phyloP scores from a whole-genome alignment of 305 asterid genomes.

The Fraxinus sp. region DNA sequence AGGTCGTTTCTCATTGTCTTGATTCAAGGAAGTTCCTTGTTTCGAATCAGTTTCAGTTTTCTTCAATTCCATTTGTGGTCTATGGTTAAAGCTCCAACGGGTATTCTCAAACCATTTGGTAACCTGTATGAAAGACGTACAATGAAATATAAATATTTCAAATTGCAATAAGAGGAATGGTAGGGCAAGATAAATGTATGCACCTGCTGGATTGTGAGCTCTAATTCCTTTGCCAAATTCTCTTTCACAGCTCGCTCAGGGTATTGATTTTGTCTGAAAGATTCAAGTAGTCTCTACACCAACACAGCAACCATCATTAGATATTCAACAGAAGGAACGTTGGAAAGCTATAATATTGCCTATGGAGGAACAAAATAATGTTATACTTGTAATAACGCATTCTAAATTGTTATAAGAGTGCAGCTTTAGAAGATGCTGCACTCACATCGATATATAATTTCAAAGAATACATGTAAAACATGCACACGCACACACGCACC shows the following conservation, averaged over 20 bases:
- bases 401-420: background rate
- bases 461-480: too few relatives aligned
- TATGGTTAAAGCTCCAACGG: slow-evolving; percentile 74
- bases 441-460: background rate
- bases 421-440: slow-evolving; percentile 6
- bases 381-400: background rate
- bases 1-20: slow-evolving; percentile 28
- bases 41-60: slow-evolving; percentile 19
- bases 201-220: slow-evolving; percentile 66
- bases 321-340: slow-evolving; percentile 24
- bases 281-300: slow-evolving; percentile 69
- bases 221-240: slow-evolving; percentile 68
- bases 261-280: slow-evolving; percentile 72
- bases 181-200: background rate
- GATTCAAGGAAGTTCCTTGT: slow-evolving; percentile 22
- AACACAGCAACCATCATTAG: slow-evolving; percentile 26
- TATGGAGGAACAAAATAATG: slow-evolving; percentile 1
- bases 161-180: background rate
- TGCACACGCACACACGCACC: background rate
- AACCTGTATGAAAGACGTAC: slow-evolving; percentile 42
- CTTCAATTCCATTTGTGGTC: slow-evolving; percentile 42
- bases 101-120: slow-evolving; percentile 87
- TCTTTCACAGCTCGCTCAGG: slow-evolving; percentile 63
- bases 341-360: slow-evolving; percentile 6
- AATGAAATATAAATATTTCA: background rate